Evolutionary conservation across 1,139 yeast genomes (phyloP).

Genomic region (Saccharomyces hybrid): DNA sequence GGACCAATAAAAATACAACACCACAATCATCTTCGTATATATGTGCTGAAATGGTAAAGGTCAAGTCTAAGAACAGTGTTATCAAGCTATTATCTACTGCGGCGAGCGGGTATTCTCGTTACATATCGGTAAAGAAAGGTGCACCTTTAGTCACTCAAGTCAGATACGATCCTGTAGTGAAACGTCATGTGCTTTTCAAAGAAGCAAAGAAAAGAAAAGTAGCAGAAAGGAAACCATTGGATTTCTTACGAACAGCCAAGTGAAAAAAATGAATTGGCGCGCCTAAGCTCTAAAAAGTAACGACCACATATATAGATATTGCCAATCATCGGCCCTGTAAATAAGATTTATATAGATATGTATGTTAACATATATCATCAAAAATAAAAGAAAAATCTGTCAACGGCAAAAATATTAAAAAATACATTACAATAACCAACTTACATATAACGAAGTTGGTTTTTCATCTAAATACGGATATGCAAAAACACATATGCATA

Average conservation of each 20-base stretch:
- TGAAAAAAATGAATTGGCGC: constrained; percentile 6
- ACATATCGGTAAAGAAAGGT: constrained; percentile 74
- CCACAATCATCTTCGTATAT: not conserved
- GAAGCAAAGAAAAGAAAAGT: constrained; percentile 83
- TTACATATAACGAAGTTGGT: not conserved
- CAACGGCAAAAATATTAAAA: not conserved
- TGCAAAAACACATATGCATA: not conserved
- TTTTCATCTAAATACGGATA: not conserved
- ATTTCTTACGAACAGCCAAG: constrained; percentile 47
- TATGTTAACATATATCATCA: not conserved
- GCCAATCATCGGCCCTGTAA: constrained; percentile 1
- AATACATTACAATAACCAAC: constrained; percentile 1
- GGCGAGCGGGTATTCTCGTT: constrained; percentile 75
- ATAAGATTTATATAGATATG: not conserved
- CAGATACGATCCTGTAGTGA: constrained; percentile 75
- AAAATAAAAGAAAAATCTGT: not conserved
- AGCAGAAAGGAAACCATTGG: constrained; percentile 55
- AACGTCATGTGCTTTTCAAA: constrained; percentile 77
- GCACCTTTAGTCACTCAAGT: constrained; percentile 74
- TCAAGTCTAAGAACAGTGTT: constrained; percentile 48
- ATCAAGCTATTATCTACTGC: constrained; percentile 74
- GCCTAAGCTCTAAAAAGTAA: constrained; percentile 7
- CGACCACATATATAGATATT: constrained; percentile 15
- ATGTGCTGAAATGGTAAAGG: constrained; percentile 29
- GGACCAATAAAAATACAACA: not conserved